phyloP scores from a whole-genome alignment of 2,329 filamentous ascomycete genomes.

The Xylariaceae sp. region DNA sequence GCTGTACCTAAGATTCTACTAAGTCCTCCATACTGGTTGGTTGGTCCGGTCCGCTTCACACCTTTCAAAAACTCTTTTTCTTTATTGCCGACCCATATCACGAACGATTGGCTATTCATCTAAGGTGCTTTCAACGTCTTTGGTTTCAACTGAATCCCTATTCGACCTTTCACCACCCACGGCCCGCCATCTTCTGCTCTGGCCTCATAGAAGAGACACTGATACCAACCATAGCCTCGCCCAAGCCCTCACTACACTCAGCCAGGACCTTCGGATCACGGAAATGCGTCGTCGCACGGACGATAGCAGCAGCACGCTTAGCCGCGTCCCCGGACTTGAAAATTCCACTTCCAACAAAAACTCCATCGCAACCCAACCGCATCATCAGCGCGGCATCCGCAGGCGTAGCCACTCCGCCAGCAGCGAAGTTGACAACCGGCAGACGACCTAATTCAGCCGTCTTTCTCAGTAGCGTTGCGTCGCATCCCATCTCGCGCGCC shows the following conservation, averaged over 20 bases:
- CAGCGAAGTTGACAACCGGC: conserved; percentile 96
- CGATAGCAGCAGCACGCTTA: conserved; percentile 89
- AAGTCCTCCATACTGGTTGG: no score
- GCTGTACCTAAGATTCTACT: no score
- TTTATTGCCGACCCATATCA: no score
- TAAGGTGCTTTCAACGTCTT: no score
- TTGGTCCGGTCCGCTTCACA: no score
- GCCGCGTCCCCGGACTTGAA: conserved; percentile 94
- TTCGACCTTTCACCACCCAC: conserved; percentile 67
- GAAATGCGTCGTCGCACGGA: conserved; percentile 89
- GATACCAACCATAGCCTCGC: conserved; percentile 98
- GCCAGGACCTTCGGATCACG: conserved; percentile 80
- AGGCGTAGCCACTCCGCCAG: conserved; percentile 98
- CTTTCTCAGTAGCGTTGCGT: conserved; percentile 76
- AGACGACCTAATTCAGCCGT: conserved; percentile 82
- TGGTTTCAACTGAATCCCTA: not conserved
- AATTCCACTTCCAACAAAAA: conserved; percentile 94
- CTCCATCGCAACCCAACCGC: conserved; percentile 96
- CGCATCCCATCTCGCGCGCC: conserved; percentile 76
- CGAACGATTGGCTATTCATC: no score
- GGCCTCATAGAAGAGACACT: conserved; percentile 76
- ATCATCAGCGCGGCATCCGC: conserved; percentile 96
- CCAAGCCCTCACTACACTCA: conserved; percentile 80
- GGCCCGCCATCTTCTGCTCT: conserved; percentile 74
- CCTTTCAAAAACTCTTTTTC: no score